Evolutionary conservation across 2,329 filamentous ascomycete species (phyloP).

Genomic region (Aspergillus piperis): DNA sequence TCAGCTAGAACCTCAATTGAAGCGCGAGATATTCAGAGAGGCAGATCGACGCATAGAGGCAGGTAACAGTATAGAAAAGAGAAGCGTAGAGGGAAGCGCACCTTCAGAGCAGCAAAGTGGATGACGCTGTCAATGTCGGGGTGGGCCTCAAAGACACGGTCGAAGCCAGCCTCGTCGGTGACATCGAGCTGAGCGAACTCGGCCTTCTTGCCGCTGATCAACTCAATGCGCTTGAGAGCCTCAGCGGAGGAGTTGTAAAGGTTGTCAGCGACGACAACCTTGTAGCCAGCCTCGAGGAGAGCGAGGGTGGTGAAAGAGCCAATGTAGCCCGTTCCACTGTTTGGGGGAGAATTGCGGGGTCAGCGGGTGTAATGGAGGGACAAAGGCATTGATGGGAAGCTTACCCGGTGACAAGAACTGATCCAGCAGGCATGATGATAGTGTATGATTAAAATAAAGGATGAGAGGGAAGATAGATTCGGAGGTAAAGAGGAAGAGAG

Average conservation of each 20-base stretch:
- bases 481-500: slow-evolving; percentile 7
- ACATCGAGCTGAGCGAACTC: slow-evolving; percentile 84
- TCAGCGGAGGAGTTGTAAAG: slow-evolving; percentile 96
- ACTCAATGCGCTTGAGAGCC: slow-evolving; percentile 90
- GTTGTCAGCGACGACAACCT: slow-evolving; percentile 95
- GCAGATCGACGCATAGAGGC: no score
- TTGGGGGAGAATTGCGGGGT: slow-evolving; percentile 19
- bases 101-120: slow-evolving; percentile 97
- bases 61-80: no score
- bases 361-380: slow-evolving; percentile 8
- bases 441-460: slow-evolving; percentile 4
- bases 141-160: slow-evolving; percentile 84
- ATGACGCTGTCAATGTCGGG: slow-evolving; percentile 97
- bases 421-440: slow-evolving; percentile 79
- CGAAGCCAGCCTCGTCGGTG: slow-evolving; percentile 78
- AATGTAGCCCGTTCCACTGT: slow-evolving; percentile 96
- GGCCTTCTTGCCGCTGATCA: slow-evolving; percentile 85
- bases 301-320: slow-evolving; percentile 94
- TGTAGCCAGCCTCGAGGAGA: slow-evolving; percentile 89
- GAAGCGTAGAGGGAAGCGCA: slow-evolving; percentile 33
- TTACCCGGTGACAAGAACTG: slow-evolving; percentile 91
- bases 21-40: background rate
- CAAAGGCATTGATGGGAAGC: slow-evolving; percentile 31
- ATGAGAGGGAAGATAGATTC: slow-evolving; percentile 2
- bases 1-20: background rate